Base-by-base conservation (phyloP, 1,284 basidiomycete species). In the Earliella scabrosa region DNA sequence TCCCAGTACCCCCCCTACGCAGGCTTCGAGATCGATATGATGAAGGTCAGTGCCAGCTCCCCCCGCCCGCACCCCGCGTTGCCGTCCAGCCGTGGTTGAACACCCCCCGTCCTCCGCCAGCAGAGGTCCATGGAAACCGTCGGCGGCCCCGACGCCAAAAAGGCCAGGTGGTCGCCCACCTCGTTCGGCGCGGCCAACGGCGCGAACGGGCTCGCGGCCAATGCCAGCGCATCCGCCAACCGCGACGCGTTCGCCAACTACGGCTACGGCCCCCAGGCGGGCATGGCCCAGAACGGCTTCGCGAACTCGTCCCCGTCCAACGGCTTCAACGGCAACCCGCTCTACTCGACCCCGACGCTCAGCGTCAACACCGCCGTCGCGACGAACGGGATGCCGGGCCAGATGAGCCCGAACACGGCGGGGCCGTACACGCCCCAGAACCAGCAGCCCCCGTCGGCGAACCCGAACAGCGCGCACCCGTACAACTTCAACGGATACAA, bases 131-230 rank as follows among this genome's bases (percentile, higher is more conserved):
- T 93, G 80, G 92, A 94, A 75, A 73, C 86, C 68, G 80, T 83
- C 63, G 86, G 86, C 68, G 90, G 89, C 67, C 88, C 89, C 66
- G 89, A 92, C 74, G 80, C 88, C 49, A 94, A 93, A 82, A 93
- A 93, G 76, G 85, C 90, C 54, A 87, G 91, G 63, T 92, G 90
- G 89, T 91, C 88, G 47, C 89, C 88, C 54, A 86, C 80, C 59
- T 86, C 86, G 23, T 82, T 85, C 65, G 81, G 65, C 47, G 69
- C 73, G 56, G 61, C 68, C 49, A 72, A 73, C 53, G 70, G 72
- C 50, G 67, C 75, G 40, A 76, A 75, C 63, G 71, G 71, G 35
- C 77, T 75, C 61, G 60, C 75, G 48, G 67, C 75, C 32, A 75
- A 74, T 60, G 70, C 70, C 46, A 77, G 74, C 62, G 63, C 76